A percentile compares a stretch with the other conserved stretches of the same genome.
Evolutionary conservation across 129 eudicot genomes (phyloP).

Genomic region (Gnaphalium uliginosum): DNA sequence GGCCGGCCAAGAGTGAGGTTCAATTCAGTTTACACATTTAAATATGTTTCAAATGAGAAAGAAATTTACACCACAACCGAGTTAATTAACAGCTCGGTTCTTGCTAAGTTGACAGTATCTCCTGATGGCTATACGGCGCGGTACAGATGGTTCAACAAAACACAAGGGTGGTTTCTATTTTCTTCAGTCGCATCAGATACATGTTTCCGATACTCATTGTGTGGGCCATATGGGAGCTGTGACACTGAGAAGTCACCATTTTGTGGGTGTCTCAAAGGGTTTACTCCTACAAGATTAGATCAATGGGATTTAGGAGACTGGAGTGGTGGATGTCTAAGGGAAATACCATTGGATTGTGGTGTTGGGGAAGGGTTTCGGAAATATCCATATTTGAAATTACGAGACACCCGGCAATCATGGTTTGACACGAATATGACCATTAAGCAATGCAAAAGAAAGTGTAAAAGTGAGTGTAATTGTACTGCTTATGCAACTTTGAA

Average conservation of each 20-base stretch:
- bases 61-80: neutral
- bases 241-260: neutral
- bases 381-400: neutral
- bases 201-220: neutral
- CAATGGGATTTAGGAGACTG: neutral
- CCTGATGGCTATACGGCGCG: neutral
- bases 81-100: neutral
- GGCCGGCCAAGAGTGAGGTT: neutral
- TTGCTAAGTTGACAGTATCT: neutral
- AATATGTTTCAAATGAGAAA: no score
- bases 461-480: neutral
- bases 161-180: neutral
- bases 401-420: neutral
- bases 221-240: neutral
- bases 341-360: neutral
- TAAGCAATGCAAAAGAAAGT: neutral
- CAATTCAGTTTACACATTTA: no score
- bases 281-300: neutral
- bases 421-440: conserved; percentile 28
- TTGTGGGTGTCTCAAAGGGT: neutral
- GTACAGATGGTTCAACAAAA: neutral
- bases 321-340: neutral
- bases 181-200: neutral
- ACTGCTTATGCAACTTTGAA: neutral
- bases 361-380: neutral